Conservation (phyloP, 164 flowering plant genomes). For the Protea cynaroides region DNA sequence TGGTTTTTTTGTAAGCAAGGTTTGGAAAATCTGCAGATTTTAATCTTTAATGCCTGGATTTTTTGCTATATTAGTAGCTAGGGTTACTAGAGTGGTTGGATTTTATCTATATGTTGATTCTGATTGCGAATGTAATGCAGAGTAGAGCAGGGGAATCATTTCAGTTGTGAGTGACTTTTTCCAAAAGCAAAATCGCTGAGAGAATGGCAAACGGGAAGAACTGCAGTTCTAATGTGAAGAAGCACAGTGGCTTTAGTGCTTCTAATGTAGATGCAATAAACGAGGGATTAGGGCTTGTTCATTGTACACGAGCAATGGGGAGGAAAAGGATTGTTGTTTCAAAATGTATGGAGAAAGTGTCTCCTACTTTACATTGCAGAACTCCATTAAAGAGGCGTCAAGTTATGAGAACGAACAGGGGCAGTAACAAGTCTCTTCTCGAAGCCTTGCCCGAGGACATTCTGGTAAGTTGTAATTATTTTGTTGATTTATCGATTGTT, state of each 20-base stretch:
- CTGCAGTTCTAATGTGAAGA: background rate
- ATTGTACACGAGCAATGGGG: slow-evolving; percentile 32
- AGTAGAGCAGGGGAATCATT: no score
- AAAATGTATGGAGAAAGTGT: slow-evolving; percentile 7
- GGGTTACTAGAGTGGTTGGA: no score
- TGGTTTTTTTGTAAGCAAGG: no score
- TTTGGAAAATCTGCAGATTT: no score
- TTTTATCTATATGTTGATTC: no score
- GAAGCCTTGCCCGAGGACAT: slow-evolving; percentile 65
- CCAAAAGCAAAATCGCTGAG: background rate
- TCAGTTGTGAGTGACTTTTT: background rate
- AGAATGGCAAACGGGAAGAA: slow-evolving; percentile 6
- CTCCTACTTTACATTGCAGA: slow-evolving; percentile 5
- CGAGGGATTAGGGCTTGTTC: background rate
- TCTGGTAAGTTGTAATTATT: slow-evolving; percentile 35
- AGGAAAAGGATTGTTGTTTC: slow-evolving; percentile 51
- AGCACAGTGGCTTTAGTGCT: background rate
- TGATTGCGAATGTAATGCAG: no score
- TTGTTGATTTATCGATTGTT: background rate
- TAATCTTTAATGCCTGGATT: no score
- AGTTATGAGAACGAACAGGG: slow-evolving; percentile 1
- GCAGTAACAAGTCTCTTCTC: slow-evolving; percentile 22
- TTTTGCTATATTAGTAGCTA: no score
- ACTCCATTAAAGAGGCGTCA: slow-evolving; percentile 32
- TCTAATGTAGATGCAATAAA: background rate